Percentiles rank a stretch among this genome's conserved stretches.
Evolutionary conservation across 306 rosid species (phyloP).

Genomic region (Dalbergia oliveri): DNA sequence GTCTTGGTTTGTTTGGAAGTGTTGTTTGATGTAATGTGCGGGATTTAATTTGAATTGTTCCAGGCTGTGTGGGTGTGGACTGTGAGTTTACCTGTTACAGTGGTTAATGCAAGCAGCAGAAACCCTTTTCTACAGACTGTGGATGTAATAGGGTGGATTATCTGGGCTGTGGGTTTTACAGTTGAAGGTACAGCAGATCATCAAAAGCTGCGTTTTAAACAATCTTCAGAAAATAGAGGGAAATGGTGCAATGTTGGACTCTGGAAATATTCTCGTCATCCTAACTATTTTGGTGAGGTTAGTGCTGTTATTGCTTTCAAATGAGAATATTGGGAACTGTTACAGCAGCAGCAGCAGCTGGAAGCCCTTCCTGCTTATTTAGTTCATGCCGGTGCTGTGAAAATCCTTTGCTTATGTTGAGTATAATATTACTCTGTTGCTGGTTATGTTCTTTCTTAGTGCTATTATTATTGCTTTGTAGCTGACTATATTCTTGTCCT

Average conservation of each 20-base stretch:
- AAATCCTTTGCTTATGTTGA: constrained; percentile 4
- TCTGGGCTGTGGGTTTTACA: constrained; percentile 80
- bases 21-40: constrained; percentile 34
- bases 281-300: constrained; percentile 98
- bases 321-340: constrained; percentile 32
- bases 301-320: constrained; percentile 47
- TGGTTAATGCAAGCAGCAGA: constrained; percentile 80
- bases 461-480: constrained; percentile 15
- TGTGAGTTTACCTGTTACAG: constrained; percentile 90
- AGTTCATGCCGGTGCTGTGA: not conserved
- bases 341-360: constrained; percentile 14
- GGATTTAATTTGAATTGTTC: constrained; percentile 28
- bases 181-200: constrained; percentile 90
- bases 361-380: constrained; percentile 9
- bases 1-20: constrained; percentile 8
- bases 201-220: constrained; percentile 78
- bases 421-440: constrained; percentile 22
- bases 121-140: constrained; percentile 67
- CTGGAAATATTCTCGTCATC: constrained; percentile 96
- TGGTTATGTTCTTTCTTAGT: constrained; percentile 8
- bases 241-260: constrained; percentile 90
- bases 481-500: not conserved
- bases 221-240: constrained; percentile 70
- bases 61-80: constrained; percentile 99
- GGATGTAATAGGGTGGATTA: constrained; percentile 86